Evolutionary conservation across 768 basidiomycete species (phyloP), one percentile per base, ranked within the genome.

Genomic region (Auriculariales sp.): DNA sequence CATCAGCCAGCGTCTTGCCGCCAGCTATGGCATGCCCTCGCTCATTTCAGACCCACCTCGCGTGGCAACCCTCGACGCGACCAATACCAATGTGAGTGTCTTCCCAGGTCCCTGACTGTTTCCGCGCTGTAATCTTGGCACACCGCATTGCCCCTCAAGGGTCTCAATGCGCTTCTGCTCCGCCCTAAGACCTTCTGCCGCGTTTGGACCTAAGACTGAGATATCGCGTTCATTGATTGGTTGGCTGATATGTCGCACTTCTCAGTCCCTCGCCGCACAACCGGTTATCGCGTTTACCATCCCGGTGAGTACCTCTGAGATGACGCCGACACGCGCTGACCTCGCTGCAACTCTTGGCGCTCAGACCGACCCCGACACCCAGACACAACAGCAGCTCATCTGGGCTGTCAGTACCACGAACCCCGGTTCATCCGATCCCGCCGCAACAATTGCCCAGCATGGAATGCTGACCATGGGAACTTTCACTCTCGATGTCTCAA

Each of bases 1-100:
- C 11, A 61, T 87, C 22, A 82, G 80, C 5, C 83, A 87, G 58
- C 72, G 83, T 17, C 64, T 61, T 28, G 77, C 83, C 0, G 54
- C 69, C 1, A 58, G 56, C 4, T 68, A 80, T 53, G 65, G 68
- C 3, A 74, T 75, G 74, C 83, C 83, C 4, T 71, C 65, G 12
- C 70, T 79, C 46, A 76, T 70, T 49, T 42, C 66, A 4, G 68
- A 59, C 52, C 81, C 81, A 14, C 71, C 76, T 0, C 65, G 78
- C 51, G 53, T 65, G 0, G 81, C 81, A 24, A 66, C 69, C 1
- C 50, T 71, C 6, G 59, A 62, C 1, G 52, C 61, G 32, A 33
- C 53, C 51, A 45, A 46, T 15, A 28, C 30, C 52, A 28, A 55
- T 57, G 55, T 48, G n/a, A n/a, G n/a, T n/a, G n/a, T n/a, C n/a